These are phyloP conservation scores for Megacollybia platyphylla DNA, from an alignment of 1,284 basidiomycete genomes.

Conservation along the genomic window DNA sequence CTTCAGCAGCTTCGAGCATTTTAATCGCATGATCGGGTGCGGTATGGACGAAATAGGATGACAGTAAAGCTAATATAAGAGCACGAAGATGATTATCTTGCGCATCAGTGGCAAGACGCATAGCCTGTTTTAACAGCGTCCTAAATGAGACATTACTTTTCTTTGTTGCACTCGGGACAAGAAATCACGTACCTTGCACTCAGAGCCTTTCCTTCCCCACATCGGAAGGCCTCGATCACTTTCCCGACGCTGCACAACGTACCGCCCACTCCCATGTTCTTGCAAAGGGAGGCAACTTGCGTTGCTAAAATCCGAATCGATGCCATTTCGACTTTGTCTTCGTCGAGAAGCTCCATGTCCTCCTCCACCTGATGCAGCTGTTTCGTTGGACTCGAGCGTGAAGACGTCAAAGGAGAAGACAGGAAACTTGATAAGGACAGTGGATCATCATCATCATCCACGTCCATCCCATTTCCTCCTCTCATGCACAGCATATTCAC, in stretches of 20 bases:
- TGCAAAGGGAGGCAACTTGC: constrained; percentile 24
- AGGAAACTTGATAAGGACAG: background rate
- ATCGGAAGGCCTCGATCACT: constrained; percentile 30
- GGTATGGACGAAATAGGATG: constrained; percentile 59
- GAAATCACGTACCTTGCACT: constrained; percentile 38
- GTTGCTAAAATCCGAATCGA: constrained; percentile 18
- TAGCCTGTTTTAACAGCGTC: constrained; percentile 44
- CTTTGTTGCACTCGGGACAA: constrained; percentile 8
- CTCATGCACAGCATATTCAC: background rate
- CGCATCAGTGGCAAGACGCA: constrained; percentile 39
- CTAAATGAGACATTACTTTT: constrained; percentile 19
- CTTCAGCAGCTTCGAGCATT: constrained; percentile 52
- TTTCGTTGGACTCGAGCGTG: background rate
- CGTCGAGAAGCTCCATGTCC: constrained; percentile 10
- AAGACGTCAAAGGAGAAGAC: background rate
- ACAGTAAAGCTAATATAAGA: constrained; percentile 49
- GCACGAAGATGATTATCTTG: constrained; percentile 64
- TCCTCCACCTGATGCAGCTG: background rate
- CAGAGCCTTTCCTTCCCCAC: constrained; percentile 40
- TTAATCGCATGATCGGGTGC: constrained; percentile 50
- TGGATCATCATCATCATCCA: constrained; percentile 8
- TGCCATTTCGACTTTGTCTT: constrained; percentile 11
- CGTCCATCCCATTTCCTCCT: constrained; percentile 6
- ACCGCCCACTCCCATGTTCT: constrained; percentile 31
- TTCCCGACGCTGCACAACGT: constrained; percentile 41